These are phyloP conservation scores for Hermanozyma aechmeae DNA, from an alignment of 805 yeast species.

Conservation along the genomic window DNA sequence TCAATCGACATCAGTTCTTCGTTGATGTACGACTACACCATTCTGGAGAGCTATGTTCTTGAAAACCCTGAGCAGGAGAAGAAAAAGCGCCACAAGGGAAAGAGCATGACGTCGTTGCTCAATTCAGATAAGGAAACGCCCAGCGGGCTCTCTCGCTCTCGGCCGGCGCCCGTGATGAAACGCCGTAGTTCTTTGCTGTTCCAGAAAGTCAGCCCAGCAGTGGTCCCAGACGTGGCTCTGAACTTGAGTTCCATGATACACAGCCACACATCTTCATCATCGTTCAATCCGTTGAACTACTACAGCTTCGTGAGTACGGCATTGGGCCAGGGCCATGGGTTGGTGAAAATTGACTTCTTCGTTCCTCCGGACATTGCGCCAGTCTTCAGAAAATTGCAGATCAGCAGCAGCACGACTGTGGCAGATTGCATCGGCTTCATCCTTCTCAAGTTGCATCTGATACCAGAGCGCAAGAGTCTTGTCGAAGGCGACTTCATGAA, in stretches of 20 bases:
- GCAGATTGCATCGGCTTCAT: slow-evolving; percentile 34
- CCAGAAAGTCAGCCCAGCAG: background rate
- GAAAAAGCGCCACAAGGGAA: background rate
- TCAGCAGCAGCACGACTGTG: slow-evolving; percentile 20
- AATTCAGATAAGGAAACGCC: no score
- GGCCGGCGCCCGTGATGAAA: no score
- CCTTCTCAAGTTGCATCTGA: slow-evolving; percentile 18
- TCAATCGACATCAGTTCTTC: slow-evolving; percentile 22
- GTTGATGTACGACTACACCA: slow-evolving; percentile 11
- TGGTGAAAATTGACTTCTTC: slow-evolving; percentile 17
- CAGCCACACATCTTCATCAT: no score
- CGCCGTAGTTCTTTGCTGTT: no score
- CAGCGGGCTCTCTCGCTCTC: no score
- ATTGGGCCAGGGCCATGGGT: no score
- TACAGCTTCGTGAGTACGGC: slow-evolving; percentile 31
- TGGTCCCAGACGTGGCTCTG: slow-evolving; percentile 12
- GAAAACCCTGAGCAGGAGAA: slow-evolving; percentile 1
- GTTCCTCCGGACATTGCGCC: slow-evolving; percentile 24
- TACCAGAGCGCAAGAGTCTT: slow-evolving; percentile 9
- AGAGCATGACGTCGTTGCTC: background rate
- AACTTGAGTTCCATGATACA: slow-evolving; percentile 37
- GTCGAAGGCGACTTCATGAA: slow-evolving; percentile 23
- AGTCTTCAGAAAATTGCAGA: slow-evolving; percentile 12
- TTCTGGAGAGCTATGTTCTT: slow-evolving; percentile 9
- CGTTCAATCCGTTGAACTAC: slow-evolving; percentile 36